phyloP scores from a whole-genome alignment of 2,329 filamentous ascomycete genomes.

The Colletotrichum agaves region DNA sequence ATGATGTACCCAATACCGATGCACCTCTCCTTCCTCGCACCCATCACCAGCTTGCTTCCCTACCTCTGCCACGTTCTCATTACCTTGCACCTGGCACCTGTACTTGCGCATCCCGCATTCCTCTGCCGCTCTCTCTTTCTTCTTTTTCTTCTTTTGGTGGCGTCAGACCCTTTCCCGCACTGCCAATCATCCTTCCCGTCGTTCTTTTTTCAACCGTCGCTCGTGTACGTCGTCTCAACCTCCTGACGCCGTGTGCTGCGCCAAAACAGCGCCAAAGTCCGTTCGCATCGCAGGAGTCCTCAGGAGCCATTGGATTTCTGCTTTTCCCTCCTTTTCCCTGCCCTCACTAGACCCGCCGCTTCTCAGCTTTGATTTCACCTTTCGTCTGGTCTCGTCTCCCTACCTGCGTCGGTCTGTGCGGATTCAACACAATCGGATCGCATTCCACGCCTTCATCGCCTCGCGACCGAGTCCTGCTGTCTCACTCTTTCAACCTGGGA shows the following conservation, averaged over 20 bases:
- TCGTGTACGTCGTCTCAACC: conserved; percentile 31
- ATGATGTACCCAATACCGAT: conserved; percentile 8
- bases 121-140: neutral
- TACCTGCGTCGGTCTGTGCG: conserved; percentile 36
- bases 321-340: neutral
- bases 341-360: conserved; percentile 15
- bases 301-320: neutral
- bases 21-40: conserved; percentile 6
- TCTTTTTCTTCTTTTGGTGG: conserved; percentile 13
- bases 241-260: conserved; percentile 30
- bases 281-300: conserved; percentile 18
- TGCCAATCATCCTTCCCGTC: conserved; percentile 37
- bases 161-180: conserved; percentile 33
- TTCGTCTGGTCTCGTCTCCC: conserved; percentile 29
- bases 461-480: neutral
- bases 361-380: conserved; percentile 31
- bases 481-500: neutral
- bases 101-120: neutral
- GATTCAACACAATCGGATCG: conserved; percentile 16
- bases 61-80: conserved; percentile 10
- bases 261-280: conserved; percentile 35
- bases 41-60: conserved; percentile 24
- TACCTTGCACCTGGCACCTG: neutral
- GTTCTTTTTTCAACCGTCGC: conserved; percentile 22
- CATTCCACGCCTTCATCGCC: conserved; percentile 7